Evolutionary conservation across 2,329 filamentous ascomycete species (phyloP), one percentile per base, ranked within the genome.

Genomic region (Dactylellina cionopaga): DNA sequence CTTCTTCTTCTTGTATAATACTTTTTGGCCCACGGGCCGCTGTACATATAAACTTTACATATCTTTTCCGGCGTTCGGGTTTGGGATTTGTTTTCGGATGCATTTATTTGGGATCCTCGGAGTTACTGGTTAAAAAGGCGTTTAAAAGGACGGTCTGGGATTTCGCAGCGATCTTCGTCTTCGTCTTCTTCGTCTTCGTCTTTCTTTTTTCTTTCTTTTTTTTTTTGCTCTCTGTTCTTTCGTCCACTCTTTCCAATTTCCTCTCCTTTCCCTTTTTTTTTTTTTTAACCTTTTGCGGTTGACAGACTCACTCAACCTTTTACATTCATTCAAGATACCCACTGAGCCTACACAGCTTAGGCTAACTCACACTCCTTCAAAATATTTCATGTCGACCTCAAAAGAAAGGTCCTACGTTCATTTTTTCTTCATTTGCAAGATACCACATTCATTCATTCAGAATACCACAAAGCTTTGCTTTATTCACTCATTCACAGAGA

Each of bases 281-380:
- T 55, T 46, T 17, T 46, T 39, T 54, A n/a, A 44, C 33, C 47
- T 35, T 65, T 37, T 54, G 31, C 49, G 62, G 29, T 66, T 66
- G 62, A 56, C 51, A 58, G 41, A 46, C 15, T 66, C n/a, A n/a
- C n/a, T n/a, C 62, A 66, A 65, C 52, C 62, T 15, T 51, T 41
- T 43, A 66, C 62, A 65, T 31, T 56, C 43, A 17, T 65, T 64
- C 39, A 56, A 58, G 33, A 66, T 66, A 44, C 41, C 41, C n/a
- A n/a, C 33, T 17, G 25, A 10, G 9, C 24, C 51, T 19, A 54
- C 47, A 31, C 49, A n/a, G 25, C 2, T 35, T n/a, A n/a, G n/a
- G n/a, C n/a, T n/a, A n/a, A n/a, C n/a, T n/a, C n/a, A 66, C 62
- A 66, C 51, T 66, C 62, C 54, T 66, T 66, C 62, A 31, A 62